These are phyloP conservation scores for Pugionium cornutum DNA, from an alignment of 345 rosid species.

Conservation along the genomic window DNA sequence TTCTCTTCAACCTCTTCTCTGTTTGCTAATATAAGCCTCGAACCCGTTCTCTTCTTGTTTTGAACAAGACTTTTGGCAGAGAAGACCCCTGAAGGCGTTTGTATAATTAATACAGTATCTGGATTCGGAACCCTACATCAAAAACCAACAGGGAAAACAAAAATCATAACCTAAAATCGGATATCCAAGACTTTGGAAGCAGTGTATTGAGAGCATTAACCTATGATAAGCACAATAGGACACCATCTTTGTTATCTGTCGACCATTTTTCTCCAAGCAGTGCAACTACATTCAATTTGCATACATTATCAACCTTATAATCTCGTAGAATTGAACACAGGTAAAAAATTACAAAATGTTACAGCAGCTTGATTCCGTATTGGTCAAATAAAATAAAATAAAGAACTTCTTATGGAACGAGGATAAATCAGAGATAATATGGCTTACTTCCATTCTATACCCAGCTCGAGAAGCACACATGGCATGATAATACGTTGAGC, in stretches of 20 bases:
- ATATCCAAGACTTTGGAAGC: slow-evolving; percentile 10
- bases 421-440: slow-evolving; percentile 34
- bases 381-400: no score
- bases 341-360: no score
- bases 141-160: not conserved
- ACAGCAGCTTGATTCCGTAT: no score
- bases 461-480: slow-evolving; percentile 85
- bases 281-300: slow-evolving; percentile 51
- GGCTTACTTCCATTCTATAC: slow-evolving; percentile 70
- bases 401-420: not conserved
- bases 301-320: no score
- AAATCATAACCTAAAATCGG: not conserved
- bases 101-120: slow-evolving; percentile 64
- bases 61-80: slow-evolving; percentile 60
- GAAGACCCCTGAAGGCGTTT: slow-evolving; percentile 66
- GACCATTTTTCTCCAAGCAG: slow-evolving; percentile 73
- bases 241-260: slow-evolving; percentile 63
- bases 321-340: no score
- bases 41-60: slow-evolving; percentile 55
- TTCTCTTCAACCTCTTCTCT: slow-evolving; percentile 50
- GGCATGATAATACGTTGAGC: slow-evolving; percentile 78
- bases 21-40: slow-evolving; percentile 64
- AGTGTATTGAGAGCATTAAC: slow-evolving; percentile 34
- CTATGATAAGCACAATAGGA: slow-evolving; percentile 83
- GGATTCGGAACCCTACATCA: slow-evolving; percentile 58